Conservation (phyloP, 139 green algal genomes). For the Chlamydomonas urium region DNA sequence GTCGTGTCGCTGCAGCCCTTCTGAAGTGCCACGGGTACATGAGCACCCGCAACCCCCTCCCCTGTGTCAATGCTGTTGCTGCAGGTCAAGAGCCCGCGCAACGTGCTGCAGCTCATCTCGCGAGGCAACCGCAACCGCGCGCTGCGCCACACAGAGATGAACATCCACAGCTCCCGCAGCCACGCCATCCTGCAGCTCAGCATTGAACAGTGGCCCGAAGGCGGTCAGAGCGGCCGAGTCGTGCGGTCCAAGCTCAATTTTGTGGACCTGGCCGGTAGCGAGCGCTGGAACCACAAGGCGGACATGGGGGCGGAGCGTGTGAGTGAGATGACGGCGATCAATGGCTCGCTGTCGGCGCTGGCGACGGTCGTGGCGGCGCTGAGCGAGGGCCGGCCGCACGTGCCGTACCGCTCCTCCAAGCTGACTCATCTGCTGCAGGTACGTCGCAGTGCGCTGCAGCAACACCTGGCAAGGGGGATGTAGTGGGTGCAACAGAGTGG, state of each 20-base stretch:
- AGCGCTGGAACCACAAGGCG: slow-evolving; percentile 56
- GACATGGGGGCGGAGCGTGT: slow-evolving; percentile 59
- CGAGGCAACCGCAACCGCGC: slow-evolving; percentile 44
- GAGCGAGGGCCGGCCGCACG: slow-evolving; percentile 34
- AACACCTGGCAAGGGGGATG: too few relatives aligned
- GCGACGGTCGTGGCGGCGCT: slow-evolving; percentile 56
- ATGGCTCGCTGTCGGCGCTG: slow-evolving; percentile 51
- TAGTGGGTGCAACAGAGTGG: too few relatives aligned
- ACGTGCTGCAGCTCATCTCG: slow-evolving; percentile 19
- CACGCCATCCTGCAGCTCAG: slow-evolving; percentile 63
- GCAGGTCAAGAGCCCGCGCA: neutral
- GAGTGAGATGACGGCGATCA: slow-evolving; percentile 66
- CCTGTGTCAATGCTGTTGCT: too few relatives aligned
- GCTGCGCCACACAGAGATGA: slow-evolving; percentile 60
- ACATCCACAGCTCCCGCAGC: slow-evolving; percentile 50
- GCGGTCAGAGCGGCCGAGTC: slow-evolving; percentile 20
- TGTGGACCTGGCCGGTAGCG: slow-evolving; percentile 82
- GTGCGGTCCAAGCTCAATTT: slow-evolving; percentile 81
- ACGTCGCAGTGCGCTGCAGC: too few relatives aligned
- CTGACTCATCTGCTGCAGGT: slow-evolving; percentile 84
- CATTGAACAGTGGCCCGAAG: slow-evolving; percentile 31
- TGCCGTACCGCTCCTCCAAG: slow-evolving; percentile 66
- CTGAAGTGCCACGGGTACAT: too few relatives aligned
- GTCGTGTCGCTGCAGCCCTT: neutral
- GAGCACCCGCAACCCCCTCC: too few relatives aligned